Evolutionary conservation across 2,329 filamentous ascomycete genomes (phyloP).

Genomic region (Calonectria pseudoreteaudii): DNA sequence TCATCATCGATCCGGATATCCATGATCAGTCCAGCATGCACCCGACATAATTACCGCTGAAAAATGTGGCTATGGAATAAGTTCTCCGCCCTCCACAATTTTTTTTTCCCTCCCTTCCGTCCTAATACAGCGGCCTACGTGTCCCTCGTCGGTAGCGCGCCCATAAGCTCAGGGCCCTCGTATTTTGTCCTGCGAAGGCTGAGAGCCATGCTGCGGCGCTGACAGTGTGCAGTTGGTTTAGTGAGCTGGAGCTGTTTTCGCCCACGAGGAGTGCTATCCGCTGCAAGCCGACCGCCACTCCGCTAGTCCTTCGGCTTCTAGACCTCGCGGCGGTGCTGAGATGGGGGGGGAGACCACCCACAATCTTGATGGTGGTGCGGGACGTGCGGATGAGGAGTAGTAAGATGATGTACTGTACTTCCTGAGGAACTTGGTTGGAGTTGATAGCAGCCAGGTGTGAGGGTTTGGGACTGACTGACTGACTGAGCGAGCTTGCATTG

Average conservation of each 20-base stretch:
- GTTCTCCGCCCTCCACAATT: neutral
- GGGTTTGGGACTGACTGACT: neutral
- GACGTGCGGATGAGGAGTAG: neutral
- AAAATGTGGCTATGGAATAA: neutral
- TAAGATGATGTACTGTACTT: conserved; percentile 8
- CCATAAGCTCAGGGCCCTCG: neutral
- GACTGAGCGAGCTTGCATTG: neutral
- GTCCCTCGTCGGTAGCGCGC: neutral
- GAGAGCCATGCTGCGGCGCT: neutral
- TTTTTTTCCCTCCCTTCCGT: neutral
- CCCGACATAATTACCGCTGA: neutral
- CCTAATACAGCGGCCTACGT: neutral
- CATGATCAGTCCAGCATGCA: conserved; percentile 8
- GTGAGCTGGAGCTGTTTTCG: neutral
- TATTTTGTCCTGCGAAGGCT: neutral
- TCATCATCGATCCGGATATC: conserved; percentile 12
- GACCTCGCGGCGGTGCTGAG: neutral
- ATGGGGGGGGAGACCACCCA: neutral
- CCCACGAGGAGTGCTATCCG: neutral
- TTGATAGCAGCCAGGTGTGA: neutral
- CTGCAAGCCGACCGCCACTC: conserved; percentile 9
- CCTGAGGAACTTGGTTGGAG: neutral
- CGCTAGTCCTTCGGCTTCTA: conserved; percentile 6
- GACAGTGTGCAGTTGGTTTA: neutral
- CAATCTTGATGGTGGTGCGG: conserved; percentile 1